Base-by-base conservation (phyloP, 1,139 yeast genomes). In the Nakaseomyces nivariensis region DNA sequence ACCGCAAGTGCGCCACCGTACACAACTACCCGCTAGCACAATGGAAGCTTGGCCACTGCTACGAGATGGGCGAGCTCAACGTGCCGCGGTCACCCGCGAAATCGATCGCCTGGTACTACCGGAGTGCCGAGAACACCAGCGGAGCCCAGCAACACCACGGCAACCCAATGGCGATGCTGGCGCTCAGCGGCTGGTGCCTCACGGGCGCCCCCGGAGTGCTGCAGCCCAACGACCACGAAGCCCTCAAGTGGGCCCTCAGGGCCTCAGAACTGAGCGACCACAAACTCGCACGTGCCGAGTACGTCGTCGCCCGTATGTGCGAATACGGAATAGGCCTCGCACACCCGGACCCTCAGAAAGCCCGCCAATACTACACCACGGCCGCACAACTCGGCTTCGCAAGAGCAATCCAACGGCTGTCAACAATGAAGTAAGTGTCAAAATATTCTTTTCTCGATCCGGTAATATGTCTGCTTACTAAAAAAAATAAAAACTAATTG, bases 181-280 rank as follows among this genome's bases (percentile, higher is more conserved):
- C 96, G 0, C 73, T 92, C 51, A 79, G 89, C 53, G 90, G 97
- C 45, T 92, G 98, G 97, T 86, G 85, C 62, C 72, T 92, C 55
- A 81, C 87, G 0, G 97, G 97, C 1, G 80, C 85, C 4, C 76
- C 79, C 10, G 87, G 85, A 0, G 71, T 88, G 31, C 76, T 94
- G 43, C 71, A 73, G 41, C 83, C 86, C 37, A 79, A 81, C 59
- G 92, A 86, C 49, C 81, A 81, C 45, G 83, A 85, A 64, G 96
- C 97, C 0, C 82, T 85, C 52, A 71, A 84, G 56, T 92, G 97
- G 97, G 57, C 63, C 17, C 42, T 43, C 13, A 54, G 48, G 37
- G 94, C 96, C 37, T 79, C 87, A 49, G 76, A 86, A 54, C 90
- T 96, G 0, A 82, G 94, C 1, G 85, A 83, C 56, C 85, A 83